phyloP scores from a whole-genome alignment of 495 filamentous ascomycete genomes.

The Annulohypoxylon moriforme region DNA sequence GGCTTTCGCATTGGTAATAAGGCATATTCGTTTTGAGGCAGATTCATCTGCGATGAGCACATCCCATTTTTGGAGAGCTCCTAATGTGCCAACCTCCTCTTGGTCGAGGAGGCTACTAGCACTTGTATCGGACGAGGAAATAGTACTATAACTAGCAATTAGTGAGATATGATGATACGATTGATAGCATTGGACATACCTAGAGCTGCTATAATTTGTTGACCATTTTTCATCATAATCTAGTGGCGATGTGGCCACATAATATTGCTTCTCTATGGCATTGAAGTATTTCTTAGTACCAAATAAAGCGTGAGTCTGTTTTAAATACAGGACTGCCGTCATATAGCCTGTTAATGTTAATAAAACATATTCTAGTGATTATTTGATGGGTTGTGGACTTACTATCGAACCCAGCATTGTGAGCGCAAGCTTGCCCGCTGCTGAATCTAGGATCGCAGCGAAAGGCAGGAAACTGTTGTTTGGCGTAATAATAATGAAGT shows the following conservation, averaged over 20 bases:
- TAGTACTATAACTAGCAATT: background rate
- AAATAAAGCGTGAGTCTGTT: constrained; percentile 64
- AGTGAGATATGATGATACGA: background rate
- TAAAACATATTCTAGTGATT: background rate
- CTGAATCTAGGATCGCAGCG: background rate
- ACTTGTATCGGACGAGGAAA: background rate
- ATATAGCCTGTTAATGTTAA: constrained; percentile 57
- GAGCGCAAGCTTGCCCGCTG: constrained; percentile 48
- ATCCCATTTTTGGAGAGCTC: constrained; percentile 18
- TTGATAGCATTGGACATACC: background rate
- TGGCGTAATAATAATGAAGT: constrained; percentile 29
- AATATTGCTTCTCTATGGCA: background rate
- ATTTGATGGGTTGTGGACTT: constrained; percentile 12
- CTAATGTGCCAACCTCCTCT: constrained; percentile 7
- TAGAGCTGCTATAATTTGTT: background rate
- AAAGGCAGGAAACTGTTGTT: constrained; percentile 8
- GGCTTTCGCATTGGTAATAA: background rate
- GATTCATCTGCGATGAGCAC: constrained; percentile 12
- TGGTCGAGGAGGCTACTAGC: constrained; percentile 20
- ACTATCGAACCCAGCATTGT: constrained; percentile 82
- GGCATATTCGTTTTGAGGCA: background rate
- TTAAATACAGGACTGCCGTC: constrained; percentile 73
- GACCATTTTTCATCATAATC: background rate
- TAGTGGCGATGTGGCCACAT: background rate
- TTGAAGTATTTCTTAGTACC: background rate